Conservation (phyloP, 129 eudicot genomes). For the Sambucus nigra region DNA sequence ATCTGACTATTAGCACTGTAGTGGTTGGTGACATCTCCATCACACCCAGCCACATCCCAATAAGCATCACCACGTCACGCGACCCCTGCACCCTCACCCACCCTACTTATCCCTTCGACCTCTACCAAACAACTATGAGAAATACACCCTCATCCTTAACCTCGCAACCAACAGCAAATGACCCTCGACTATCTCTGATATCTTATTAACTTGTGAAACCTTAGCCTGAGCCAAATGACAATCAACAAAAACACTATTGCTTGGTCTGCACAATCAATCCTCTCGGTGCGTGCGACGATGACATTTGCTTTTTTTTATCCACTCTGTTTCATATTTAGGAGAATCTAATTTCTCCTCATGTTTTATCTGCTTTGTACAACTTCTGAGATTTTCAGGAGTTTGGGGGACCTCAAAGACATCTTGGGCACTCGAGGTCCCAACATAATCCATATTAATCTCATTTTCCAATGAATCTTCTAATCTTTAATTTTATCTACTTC, state of each 20-base stretch:
- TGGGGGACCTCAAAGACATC: conserved; percentile 93
- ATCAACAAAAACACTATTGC: conserved; percentile 22
- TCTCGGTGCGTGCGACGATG: conserved; percentile 15
- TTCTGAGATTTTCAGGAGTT: conserved; percentile 11
- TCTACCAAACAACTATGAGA: too few relatives aligned
- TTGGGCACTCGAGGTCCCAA: conserved; percentile 30
- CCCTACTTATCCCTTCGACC: too few relatives aligned
- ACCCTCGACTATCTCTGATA: conserved; percentile 38
- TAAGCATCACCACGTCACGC: too few relatives aligned
- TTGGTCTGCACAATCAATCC: conserved; percentile 17
- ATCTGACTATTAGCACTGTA: too few relatives aligned
- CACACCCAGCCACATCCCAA: too few relatives aligned
- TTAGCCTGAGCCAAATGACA: conserved; percentile 25
- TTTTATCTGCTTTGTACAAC: conserved; percentile 1
- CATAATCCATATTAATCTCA: conserved; percentile 16
- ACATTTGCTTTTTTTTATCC: conserved; percentile 21
- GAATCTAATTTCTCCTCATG: conserved; percentile 14
- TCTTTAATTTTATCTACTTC: conserved; percentile 3
- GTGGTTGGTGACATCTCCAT: too few relatives aligned
- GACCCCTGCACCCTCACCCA: too few relatives aligned
- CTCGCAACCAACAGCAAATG: too few relatives aligned
- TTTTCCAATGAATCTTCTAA: conserved; percentile 5
- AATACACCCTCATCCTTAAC: conserved; percentile 21
- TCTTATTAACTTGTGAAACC: conserved; percentile 18
- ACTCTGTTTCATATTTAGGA: conserved; percentile 25